These are phyloP conservation scores for Tolypocladium endophyticum DNA, from an alignment of 2,329 filamentous ascomycete species.

Conservation along the genomic window DNA sequence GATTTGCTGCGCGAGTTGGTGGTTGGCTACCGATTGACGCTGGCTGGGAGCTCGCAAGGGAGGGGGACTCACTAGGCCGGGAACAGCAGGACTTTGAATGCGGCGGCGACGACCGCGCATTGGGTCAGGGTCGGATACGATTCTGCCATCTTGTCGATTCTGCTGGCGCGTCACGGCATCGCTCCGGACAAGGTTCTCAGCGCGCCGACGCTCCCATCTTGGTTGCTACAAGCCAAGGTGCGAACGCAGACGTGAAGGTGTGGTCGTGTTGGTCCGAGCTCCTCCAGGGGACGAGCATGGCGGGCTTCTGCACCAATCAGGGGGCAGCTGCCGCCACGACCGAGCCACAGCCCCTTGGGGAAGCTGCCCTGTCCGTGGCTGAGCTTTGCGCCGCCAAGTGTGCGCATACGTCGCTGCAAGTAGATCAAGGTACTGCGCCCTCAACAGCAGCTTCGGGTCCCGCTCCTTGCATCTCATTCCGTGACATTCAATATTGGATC, in stretches of 20 bases:
- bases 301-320: not conserved
- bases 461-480: not conserved
- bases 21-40: not conserved
- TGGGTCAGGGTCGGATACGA: conserved; percentile 80
- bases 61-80: conserved; percentile 73
- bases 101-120: conserved; percentile 75
- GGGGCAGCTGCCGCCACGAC: not conserved
- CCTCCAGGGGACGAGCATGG: not conserved
- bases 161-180: not conserved
- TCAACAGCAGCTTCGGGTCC: not conserved
- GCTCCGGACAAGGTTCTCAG: not conserved
- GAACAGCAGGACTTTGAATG: conserved; percentile 85
- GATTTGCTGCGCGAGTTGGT: conserved; percentile 60
- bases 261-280: not conserved
- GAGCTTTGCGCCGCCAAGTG: not conserved
- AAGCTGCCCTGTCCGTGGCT: not conserved
- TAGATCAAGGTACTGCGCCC: too few relatives aligned
- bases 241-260: not conserved
- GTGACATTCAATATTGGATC: not conserved
- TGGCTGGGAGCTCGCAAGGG: not conserved
- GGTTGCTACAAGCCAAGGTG: not conserved
- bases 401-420: not conserved
- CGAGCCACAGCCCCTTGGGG: not conserved
- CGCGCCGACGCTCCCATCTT: not conserved
- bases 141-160: conserved; percentile 52